phyloP scores from a whole-genome alignment of 805 yeast genomes.

The Starmerella davenportii region DNA sequence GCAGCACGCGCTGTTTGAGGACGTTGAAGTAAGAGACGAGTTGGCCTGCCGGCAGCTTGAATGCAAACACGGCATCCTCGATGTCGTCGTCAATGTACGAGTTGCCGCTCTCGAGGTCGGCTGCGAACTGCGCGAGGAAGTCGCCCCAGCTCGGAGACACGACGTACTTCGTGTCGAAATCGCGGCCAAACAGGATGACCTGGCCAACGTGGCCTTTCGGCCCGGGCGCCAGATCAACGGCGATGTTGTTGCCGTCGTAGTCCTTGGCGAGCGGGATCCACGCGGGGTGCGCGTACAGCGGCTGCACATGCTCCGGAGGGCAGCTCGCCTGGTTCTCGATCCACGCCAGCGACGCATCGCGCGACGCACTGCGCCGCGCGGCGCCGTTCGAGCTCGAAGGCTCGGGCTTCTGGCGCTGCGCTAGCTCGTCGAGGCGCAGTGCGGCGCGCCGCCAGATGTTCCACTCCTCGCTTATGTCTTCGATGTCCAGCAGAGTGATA shows the following conservation, averaged over 20 bases:
- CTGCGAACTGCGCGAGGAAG: conserved; percentile 63
- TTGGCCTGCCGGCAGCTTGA: conserved; percentile 46
- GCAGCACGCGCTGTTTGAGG: conserved; percentile 30
- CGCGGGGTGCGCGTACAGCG: conserved; percentile 66
- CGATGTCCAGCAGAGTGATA: conserved; percentile 58
- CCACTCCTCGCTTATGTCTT: conserved; percentile 63
- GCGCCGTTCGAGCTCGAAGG: conserved; percentile 1
- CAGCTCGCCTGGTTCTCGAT: conserved; percentile 42
- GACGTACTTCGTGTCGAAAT: conserved; percentile 75
- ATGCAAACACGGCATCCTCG: conserved; percentile 37
- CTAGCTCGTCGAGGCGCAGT: conserved; percentile 17
- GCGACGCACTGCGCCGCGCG: neutral
- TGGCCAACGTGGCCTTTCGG: conserved; percentile 72
- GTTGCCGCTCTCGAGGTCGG: conserved; percentile 72
- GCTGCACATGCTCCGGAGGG: conserved; percentile 59
- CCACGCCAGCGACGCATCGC: conserved; percentile 16
- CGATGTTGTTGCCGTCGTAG: conserved; percentile 79
- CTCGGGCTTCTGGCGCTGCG: conserved; percentile 1
- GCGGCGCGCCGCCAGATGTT: conserved; percentile 54
- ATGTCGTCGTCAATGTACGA: conserved; percentile 49
- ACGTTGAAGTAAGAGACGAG: conserved; percentile 49
- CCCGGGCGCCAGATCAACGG: conserved; percentile 73
- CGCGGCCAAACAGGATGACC: conserved; percentile 83
- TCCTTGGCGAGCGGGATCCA: conserved; percentile 92
- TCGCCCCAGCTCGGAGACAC: conserved; percentile 81